These are phyloP conservation scores for Potentilla sterilis DNA, from an alignment of 306 rosid species.

Conservation along the genomic window DNA sequence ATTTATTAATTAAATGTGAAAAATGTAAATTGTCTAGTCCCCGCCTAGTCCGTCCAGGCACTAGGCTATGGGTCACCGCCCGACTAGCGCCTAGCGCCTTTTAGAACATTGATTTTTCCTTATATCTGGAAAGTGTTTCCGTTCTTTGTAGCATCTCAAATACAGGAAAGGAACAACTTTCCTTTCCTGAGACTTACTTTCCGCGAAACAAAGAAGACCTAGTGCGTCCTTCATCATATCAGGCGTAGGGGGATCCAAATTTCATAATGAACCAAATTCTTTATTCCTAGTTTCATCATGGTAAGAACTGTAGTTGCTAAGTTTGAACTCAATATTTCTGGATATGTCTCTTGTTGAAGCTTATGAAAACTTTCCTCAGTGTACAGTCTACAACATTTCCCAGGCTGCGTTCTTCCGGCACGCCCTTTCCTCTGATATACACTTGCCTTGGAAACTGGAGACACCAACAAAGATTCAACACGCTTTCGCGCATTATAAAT, in stretches of 20 bases:
- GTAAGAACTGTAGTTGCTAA: constrained; percentile 73
- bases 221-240: constrained; percentile 77
- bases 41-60: too few species aligned
- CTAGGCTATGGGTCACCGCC: too few species aligned
- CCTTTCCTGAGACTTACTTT: too few species aligned
- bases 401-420: constrained; percentile 84
- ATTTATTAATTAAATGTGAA: too few species aligned
- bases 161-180: too few species aligned
- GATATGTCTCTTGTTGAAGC: constrained; percentile 63
- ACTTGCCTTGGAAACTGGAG: constrained; percentile 73
- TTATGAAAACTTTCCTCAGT: too few species aligned
- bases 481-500: constrained; percentile 68
- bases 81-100: too few species aligned
- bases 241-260: constrained; percentile 82
- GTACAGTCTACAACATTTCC: constrained; percentile 62
- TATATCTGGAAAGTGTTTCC: too few species aligned
- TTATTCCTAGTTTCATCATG: constrained; percentile 67
- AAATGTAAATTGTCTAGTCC: too few species aligned
- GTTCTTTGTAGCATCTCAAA: too few species aligned
- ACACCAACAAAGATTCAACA: constrained; percentile 68
- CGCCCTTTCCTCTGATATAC: constrained; percentile 77
- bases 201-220: too few species aligned
- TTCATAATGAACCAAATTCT: constrained; percentile 76
- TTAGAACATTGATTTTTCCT: too few species aligned
- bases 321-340: constrained; percentile 68